These are phyloP conservation scores for Taphrina pruni DNA, from an alignment of 1,139 yeast genomes.

Conservation along the genomic window DNA sequence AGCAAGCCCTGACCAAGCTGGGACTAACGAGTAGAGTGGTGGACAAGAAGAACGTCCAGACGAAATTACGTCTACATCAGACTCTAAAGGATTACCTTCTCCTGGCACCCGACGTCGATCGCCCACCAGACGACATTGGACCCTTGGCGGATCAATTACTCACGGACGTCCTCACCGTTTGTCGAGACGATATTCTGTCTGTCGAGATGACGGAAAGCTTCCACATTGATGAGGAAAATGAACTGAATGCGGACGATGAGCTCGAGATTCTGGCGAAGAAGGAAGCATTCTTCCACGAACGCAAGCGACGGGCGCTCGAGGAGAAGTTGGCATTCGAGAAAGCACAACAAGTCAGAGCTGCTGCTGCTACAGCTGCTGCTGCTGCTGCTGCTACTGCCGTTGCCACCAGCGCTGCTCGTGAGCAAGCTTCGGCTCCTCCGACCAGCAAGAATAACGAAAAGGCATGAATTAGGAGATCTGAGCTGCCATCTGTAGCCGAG, in stretches of 20 bases:
- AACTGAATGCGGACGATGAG: conserved; percentile 2
- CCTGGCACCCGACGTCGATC: conserved; percentile 3
- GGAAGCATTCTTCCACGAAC: conserved; percentile 11
- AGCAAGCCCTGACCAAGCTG: conserved; percentile 11
- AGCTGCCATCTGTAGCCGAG: too few species aligned
- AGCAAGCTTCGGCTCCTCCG: too few species aligned
- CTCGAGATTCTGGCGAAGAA: conserved; percentile 6
- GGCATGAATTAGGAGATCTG: too few species aligned
- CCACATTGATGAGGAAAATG: conserved; percentile 12
- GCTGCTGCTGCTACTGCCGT: too few species aligned
- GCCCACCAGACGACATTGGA: conserved; percentile 6
- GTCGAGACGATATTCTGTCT: neutral
- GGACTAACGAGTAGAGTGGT: conserved; percentile 29
- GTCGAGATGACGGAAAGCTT: conserved; percentile 13
- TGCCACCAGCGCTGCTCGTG: too few species aligned
- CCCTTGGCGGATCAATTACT: conserved; percentile 8
- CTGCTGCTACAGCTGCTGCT: neutral
- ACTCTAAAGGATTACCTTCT: neutral
- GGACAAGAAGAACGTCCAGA: conserved; percentile 28
- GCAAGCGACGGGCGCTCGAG: neutral
- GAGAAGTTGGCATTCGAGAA: neutral
- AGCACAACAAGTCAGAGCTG: neutral
- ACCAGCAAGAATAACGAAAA: too few species aligned
- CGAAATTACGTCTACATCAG: neutral
- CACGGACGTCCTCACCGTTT: conserved; percentile 1